Conservation (phyloP, 1,139 yeast species). For the Candida sanyaensis region DNA sequence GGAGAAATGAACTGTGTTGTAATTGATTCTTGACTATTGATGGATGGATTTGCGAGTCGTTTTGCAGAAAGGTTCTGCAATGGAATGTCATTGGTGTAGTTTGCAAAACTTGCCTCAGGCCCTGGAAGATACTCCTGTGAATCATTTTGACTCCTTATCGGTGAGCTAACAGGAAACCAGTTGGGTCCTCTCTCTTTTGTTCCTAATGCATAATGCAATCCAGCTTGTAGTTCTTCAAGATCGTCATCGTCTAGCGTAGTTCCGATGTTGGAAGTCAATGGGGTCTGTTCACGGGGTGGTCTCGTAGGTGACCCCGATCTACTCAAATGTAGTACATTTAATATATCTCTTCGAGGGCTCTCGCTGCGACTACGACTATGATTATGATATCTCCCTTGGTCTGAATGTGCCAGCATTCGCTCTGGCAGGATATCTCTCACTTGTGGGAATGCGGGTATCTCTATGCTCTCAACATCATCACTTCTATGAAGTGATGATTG, state of each 20-base stretch:
- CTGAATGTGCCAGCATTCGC: constrained; percentile 4
- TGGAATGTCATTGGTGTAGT: constrained; percentile 25
- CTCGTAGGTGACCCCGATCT: not conserved
- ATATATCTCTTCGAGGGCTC: constrained; percentile 5
- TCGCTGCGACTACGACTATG: not conserved
- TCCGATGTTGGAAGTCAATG: constrained; percentile 6
- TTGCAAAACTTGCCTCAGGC: constrained; percentile 4
- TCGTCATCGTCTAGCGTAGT: constrained; percentile 22
- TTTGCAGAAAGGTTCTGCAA: constrained; percentile 11
- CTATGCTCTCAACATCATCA: not conserved
- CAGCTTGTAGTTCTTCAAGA: constrained; percentile 37
- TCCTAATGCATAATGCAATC: constrained; percentile 41
- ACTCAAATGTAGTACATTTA: constrained; percentile 9
- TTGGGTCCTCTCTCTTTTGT: constrained; percentile 24
- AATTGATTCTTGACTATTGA: constrained; percentile 1
- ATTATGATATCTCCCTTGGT: constrained; percentile 1
- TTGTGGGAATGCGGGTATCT: constrained; percentile 8
- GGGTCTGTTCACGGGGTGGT: not conserved
- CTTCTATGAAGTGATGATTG: constrained; percentile 3
- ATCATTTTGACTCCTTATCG: constrained; percentile 9
- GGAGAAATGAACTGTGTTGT: constrained; percentile 2
- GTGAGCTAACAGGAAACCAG: constrained; percentile 32
- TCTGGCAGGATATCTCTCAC: constrained; percentile 5
- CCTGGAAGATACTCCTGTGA: not conserved
- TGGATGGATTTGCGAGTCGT: not conserved